Evolutionary conservation across 768 basidiomycete species (phyloP).

Genomic region (Naganishia antarctica): DNA sequence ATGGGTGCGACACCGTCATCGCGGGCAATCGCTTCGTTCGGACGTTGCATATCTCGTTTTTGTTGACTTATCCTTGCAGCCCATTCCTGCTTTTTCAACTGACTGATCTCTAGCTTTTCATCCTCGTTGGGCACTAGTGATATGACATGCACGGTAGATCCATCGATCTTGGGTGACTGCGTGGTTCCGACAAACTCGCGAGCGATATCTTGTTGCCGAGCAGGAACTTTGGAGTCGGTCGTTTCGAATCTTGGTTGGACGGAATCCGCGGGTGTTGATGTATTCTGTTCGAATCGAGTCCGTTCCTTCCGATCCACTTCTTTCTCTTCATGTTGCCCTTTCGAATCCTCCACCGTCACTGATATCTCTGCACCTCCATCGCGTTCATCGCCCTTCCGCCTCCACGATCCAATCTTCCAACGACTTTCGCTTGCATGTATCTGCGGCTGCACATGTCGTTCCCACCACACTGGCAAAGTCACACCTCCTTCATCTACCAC

Average conservation of each 20-base stretch:
- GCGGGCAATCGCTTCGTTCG: background rate
- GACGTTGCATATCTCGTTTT: constrained; percentile 1
- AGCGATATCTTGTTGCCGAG: background rate
- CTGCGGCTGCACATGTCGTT: constrained; percentile 1
- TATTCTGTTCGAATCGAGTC: too few relatives aligned
- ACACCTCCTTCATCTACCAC: constrained; percentile 4
- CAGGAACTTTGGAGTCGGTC: background rate
- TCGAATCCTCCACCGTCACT: background rate
- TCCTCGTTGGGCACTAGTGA: background rate
- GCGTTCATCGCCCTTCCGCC: background rate
- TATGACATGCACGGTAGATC: background rate
- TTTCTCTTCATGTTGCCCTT: background rate
- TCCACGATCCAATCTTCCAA: constrained; percentile 10
- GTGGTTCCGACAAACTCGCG: background rate
- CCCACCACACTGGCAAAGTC: constrained; percentile 7
- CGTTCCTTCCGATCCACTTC: background rate
- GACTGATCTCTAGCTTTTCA: background rate
- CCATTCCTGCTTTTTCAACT: constrained; percentile 8
- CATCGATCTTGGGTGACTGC: background rate
- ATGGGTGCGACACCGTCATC: background rate
- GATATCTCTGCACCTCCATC: background rate
- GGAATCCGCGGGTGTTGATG: too few relatives aligned
- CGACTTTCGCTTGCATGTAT: constrained; percentile 18
- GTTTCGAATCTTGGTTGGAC: background rate
- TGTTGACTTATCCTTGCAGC: constrained; percentile 3